phyloP scores from a whole-genome alignment of 2,329 filamentous ascomycete species.

The Cladobotryum protrusum region DNA sequence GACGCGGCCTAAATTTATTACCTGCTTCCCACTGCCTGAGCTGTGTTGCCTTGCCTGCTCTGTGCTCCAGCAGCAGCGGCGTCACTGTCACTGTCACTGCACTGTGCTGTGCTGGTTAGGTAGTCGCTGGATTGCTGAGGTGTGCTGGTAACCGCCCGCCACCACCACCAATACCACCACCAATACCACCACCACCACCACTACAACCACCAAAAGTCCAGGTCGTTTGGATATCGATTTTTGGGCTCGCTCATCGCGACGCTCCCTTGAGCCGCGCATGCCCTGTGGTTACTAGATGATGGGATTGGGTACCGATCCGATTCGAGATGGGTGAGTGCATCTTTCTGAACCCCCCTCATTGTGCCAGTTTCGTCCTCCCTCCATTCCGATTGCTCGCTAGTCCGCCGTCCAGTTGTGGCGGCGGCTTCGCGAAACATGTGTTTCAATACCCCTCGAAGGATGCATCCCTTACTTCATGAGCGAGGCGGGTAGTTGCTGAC shows the following conservation, averaged over 20 bases:
- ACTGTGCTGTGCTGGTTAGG: slow-evolving; percentile 6
- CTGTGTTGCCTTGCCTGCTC: slow-evolving; percentile 8
- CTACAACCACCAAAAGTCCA: no score
- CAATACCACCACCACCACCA: background rate
- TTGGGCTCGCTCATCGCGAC: slow-evolving; percentile 6
- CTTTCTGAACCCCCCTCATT: background rate
- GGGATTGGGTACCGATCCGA: slow-evolving; percentile 19
- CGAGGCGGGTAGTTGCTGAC: slow-evolving; percentile 10
- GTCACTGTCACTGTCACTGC: background rate
- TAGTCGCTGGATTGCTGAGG: background rate
- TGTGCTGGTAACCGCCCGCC: background rate
- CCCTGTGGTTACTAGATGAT: slow-evolving; percentile 13
- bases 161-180: background rate
- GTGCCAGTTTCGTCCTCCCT: background rate
- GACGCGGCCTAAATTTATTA: slow-evolving; percentile 6
- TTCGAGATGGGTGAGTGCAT: slow-evolving; percentile 22
- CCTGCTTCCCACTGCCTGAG: background rate
- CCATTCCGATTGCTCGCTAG: background rate
- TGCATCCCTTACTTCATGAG: background rate
- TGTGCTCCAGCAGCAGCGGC: slow-evolving; percentile 9
- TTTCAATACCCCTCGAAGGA: background rate
- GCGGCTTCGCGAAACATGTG: background rate
- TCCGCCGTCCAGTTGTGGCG: background rate
- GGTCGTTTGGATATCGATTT: background rate
- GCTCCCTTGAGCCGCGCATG: slow-evolving; percentile 13